Conservation (phyloP, 768 basidiomycete genomes). For the Trametes villosa region DNA sequence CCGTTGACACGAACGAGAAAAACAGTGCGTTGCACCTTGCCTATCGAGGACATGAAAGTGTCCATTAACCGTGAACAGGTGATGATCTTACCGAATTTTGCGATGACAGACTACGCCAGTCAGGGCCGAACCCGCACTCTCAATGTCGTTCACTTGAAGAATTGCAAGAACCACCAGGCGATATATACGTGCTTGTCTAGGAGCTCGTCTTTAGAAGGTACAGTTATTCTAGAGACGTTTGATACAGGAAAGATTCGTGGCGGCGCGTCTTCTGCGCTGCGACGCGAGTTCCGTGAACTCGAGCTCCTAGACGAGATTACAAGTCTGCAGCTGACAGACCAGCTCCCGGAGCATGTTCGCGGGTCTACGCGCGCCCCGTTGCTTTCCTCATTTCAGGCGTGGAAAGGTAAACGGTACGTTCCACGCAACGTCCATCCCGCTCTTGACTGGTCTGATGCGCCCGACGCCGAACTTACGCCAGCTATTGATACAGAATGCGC, state of each 20-base stretch:
- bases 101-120: slow-evolving; percentile 24
- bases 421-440: neutral
- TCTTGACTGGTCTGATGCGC: neutral
- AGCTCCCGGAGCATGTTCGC: no score
- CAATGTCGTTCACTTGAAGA: slow-evolving; percentile 17
- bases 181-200: slow-evolving; percentile 19
- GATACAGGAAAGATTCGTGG: neutral
- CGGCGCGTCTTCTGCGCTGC: neutral
- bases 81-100: slow-evolving; percentile 15
- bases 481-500: no score
- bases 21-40: neutral
- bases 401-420: no score
- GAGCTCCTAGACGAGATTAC: neutral
- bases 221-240: slow-evolving; percentile 11
- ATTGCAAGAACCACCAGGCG: slow-evolving; percentile 8
- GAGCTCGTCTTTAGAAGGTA: slow-evolving; percentile 3
- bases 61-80: neutral
- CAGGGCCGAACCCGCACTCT: slow-evolving; percentile 14
- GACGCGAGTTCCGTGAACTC: slow-evolving; percentile 8
- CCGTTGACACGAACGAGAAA: slow-evolving; percentile 1
- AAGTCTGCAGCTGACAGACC: neutral
- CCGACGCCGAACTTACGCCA: no score
- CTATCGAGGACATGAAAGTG: neutral
- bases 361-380: no score
- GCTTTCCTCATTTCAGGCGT: no score